Conservation (phyloP, 306 rosid species). For the Cicer pinnatifidum region DNA sequence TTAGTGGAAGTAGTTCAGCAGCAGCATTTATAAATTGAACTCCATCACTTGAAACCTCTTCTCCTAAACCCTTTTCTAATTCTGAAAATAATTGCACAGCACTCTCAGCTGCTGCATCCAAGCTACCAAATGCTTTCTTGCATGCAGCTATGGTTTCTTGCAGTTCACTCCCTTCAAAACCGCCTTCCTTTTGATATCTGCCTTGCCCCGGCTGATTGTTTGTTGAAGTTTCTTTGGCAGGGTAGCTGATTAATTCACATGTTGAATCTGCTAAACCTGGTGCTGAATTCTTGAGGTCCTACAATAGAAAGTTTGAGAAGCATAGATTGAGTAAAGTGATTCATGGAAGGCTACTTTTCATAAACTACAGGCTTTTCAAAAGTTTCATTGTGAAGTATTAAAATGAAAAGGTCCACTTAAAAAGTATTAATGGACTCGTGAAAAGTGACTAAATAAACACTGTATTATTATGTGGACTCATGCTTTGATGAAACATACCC, state of each 20-base stretch:
- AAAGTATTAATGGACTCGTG: slow-evolving; percentile 4
- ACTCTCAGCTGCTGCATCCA: slow-evolving; percentile 64
- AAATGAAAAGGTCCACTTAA: slow-evolving; percentile 3
- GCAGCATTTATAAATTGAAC: slow-evolving; percentile 57
- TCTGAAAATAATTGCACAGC: slow-evolving; percentile 48
- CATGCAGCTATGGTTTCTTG: slow-evolving; percentile 52
- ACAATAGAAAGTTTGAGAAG: slow-evolving; percentile 36
- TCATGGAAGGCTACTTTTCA: slow-evolving; percentile 32
- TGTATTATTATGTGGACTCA: not conserved
- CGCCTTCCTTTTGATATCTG: slow-evolving; percentile 34
- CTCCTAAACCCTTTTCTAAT: slow-evolving; percentile 43
- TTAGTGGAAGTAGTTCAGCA: slow-evolving; percentile 56
- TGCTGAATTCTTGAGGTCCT: slow-evolving; percentile 50
- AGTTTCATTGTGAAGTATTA: not conserved
- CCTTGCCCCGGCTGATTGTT: slow-evolving; percentile 28
- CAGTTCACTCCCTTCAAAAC: slow-evolving; percentile 37
- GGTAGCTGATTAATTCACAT: slow-evolving; percentile 40
- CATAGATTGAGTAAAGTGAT: slow-evolving; percentile 40
- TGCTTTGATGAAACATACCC: slow-evolving; percentile 26
- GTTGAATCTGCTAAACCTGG: slow-evolving; percentile 38
- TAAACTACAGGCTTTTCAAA: slow-evolving; percentile 9
- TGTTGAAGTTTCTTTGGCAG: slow-evolving; percentile 44
- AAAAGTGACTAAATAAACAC: not conserved
- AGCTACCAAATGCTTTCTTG: slow-evolving; percentile 59
- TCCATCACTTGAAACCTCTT: slow-evolving; percentile 45